These are phyloP conservation scores for Pleurotus cornucopiae DNA, from an alignment of 768 basidiomycete genomes.

Conservation along the genomic window DNA sequence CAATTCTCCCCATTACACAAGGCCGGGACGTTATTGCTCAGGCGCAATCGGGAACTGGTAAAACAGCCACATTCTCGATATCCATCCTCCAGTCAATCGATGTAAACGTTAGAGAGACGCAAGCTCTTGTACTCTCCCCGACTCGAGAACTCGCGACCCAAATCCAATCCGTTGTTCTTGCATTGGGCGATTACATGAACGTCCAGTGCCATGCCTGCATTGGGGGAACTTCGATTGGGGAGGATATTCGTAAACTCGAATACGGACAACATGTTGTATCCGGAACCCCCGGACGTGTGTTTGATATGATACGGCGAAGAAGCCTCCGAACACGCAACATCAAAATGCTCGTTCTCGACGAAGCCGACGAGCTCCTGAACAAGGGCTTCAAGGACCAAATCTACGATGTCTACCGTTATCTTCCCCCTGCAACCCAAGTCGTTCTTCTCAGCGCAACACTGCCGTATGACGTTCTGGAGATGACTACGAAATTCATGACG, in stretches of 20 bases:
- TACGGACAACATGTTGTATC: conserved; percentile 98
- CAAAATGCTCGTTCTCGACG: conserved; percentile 95
- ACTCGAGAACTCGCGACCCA: conserved; percentile 99
- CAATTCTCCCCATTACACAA: conserved; percentile 93
- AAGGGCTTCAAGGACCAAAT: conserved; percentile 99
- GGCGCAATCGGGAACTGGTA: conserved; percentile 98
- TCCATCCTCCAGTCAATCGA: conserved; percentile 98
- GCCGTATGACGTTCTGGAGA: conserved; percentile 95
- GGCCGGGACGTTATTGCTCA: conserved; percentile 98
- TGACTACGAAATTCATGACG: conserved; percentile 99
- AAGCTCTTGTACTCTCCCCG: conserved; percentile 93
- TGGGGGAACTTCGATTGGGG: conserved; percentile 94
- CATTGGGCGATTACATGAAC: conserved; percentile 98
- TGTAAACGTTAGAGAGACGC: conserved; percentile 88
- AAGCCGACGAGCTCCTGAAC: conserved; percentile 94
- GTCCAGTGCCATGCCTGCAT: conserved; percentile 99
- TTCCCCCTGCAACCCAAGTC: conserved; percentile 96
- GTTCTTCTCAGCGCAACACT: conserved; percentile 94
- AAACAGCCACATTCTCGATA: conserved; percentile 99
- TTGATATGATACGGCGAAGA: conserved; percentile 97
- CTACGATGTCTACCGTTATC: conserved; percentile 97
- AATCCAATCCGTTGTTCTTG: conserved; percentile 95
- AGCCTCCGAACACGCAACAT: conserved; percentile 93
- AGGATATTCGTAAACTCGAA: conserved; percentile 96
- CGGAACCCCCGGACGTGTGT: conserved; percentile 96